These are phyloP conservation scores for Phytopythium chamaehyphon DNA, from an alignment of 352 stramenopile genomes.

Conservation along the genomic window DNA sequence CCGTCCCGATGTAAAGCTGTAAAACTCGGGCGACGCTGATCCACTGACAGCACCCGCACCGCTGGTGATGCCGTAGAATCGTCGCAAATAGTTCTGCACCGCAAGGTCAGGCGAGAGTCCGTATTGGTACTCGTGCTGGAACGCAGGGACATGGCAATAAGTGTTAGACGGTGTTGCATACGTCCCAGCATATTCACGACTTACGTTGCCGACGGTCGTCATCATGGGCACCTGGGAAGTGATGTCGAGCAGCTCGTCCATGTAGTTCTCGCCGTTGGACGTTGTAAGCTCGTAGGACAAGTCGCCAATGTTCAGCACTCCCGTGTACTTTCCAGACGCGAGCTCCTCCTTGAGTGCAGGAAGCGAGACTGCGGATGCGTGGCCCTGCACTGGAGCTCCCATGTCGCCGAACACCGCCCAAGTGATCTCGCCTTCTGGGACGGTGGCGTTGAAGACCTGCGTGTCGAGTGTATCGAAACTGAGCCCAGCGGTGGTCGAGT, in stretches of 20 bases:
- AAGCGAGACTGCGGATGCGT: slow-evolving; percentile 54
- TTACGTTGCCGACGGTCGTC: slow-evolving; percentile 70
- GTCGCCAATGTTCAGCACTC: slow-evolving; percentile 72
- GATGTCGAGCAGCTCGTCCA: slow-evolving; percentile 61
- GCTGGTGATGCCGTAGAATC: slow-evolving; percentile 48
- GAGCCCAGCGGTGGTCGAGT: slow-evolving; percentile 8
- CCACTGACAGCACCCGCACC: slow-evolving; percentile 54
- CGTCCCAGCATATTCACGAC: background rate
- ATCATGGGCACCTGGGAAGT: slow-evolving; percentile 65
- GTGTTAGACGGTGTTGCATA: background rate
- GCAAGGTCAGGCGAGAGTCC: slow-evolving; percentile 39
- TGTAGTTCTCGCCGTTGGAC: slow-evolving; percentile 62
- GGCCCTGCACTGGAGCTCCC: slow-evolving; percentile 43
- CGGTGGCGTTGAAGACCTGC: slow-evolving; percentile 40
- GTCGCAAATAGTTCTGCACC: slow-evolving; percentile 69
- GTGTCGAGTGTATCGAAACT: slow-evolving; percentile 11
- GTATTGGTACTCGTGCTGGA: slow-evolving; percentile 73
- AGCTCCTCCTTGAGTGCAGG: slow-evolving; percentile 58
- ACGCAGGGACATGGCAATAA: slow-evolving; percentile 1
- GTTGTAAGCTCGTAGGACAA: slow-evolving; percentile 65
- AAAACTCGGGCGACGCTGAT: slow-evolving; percentile 71
- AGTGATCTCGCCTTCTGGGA: slow-evolving; percentile 36
- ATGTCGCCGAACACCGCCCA: slow-evolving; percentile 81
- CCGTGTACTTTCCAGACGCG: slow-evolving; percentile 29
- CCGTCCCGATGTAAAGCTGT: slow-evolving; percentile 58